These are phyloP conservation scores for Jamesozyma gamospora DNA, from an alignment of 805 yeast genomes.

Conservation along the genomic window DNA sequence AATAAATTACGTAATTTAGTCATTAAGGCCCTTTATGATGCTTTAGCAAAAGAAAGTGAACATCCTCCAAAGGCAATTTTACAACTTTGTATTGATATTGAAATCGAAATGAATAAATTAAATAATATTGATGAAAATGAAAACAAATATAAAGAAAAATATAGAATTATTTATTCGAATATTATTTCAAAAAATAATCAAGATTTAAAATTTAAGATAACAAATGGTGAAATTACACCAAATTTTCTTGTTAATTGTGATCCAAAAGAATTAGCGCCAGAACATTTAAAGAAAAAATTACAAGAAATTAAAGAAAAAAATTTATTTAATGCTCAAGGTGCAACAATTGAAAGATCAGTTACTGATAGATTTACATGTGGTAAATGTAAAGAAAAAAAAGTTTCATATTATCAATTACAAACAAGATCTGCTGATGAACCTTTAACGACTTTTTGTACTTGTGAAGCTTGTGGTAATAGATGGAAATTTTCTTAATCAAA, in stretches of 20 bases:
- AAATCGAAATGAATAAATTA: conserved; percentile 53
- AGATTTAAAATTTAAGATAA: conserved; percentile 60
- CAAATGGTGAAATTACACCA: conserved; percentile 58
- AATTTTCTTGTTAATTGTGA: conserved; percentile 64
- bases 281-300: conserved; percentile 72
- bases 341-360: conserved; percentile 88
- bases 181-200: conserved; percentile 86
- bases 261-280: conserved; percentile 95
- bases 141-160: conserved; percentile 61
- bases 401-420: conserved; percentile 94
- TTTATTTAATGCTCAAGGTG: conserved; percentile 94
- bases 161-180: conserved; percentile 80
- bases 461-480: conserved; percentile 94
- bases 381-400: conserved; percentile 94
- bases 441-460: conserved; percentile 93
- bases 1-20: conserved; percentile 79
- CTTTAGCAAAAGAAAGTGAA: conserved; percentile 71
- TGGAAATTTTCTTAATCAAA: conserved; percentile 78
- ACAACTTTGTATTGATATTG: conserved; percentile 58
- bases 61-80: conserved; percentile 54
- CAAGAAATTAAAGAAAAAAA: conserved; percentile 81
- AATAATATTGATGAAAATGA: conserved; percentile 45
- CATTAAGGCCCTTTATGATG: conserved; percentile 75
- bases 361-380: conserved; percentile 97
- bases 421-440: conserved; percentile 99